phyloP scores from a whole-genome alignment of 371 early-diverging fungal species.

The Chytridiales sp. region DNA sequence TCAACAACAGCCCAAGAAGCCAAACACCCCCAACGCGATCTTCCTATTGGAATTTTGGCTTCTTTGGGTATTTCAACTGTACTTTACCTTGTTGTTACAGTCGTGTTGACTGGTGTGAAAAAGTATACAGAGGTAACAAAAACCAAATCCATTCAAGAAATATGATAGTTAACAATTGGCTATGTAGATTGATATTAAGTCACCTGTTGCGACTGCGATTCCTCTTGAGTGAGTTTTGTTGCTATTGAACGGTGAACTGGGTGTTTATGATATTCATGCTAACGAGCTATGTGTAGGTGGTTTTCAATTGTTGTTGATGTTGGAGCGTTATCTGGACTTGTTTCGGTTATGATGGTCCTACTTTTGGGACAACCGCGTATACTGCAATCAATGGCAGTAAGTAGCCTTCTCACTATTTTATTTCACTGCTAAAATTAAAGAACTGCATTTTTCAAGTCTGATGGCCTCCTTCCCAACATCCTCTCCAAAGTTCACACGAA shows the following conservation, averaged over 20 bases:
- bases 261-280: too few species aligned
- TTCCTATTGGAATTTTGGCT: conserved; percentile 85
- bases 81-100: conserved; percentile 67
- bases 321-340: conserved; percentile 77
- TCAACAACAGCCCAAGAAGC: conserved; percentile 87
- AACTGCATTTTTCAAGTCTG: conserved; percentile 33
- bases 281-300: conserved; percentile 53
- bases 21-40: conserved; percentile 73
- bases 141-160: too few species aligned
- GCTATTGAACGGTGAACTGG: too few species aligned
- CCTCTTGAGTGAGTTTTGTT: conserved; percentile 7
- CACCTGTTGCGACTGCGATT: conserved; percentile 56
- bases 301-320: conserved; percentile 59
- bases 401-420: conserved; percentile 72
- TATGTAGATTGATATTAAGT: conserved; percentile 45
- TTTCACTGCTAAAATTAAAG: conserved; percentile 65
- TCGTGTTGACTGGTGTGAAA: conserved; percentile 75
- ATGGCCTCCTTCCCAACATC: conserved; percentile 73
- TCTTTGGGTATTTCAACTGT: conserved; percentile 74
- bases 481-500: conserved; percentile 68
- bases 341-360: conserved; percentile 72
- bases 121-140: conserved; percentile 46
- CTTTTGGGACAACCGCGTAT: conserved; percentile 86
- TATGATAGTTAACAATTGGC: too few species aligned
- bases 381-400: conserved; percentile 81